Evolutionary conservation across 1,139 yeast species (phyloP).

Genomic region (Lizanozyma gosingica): DNA sequence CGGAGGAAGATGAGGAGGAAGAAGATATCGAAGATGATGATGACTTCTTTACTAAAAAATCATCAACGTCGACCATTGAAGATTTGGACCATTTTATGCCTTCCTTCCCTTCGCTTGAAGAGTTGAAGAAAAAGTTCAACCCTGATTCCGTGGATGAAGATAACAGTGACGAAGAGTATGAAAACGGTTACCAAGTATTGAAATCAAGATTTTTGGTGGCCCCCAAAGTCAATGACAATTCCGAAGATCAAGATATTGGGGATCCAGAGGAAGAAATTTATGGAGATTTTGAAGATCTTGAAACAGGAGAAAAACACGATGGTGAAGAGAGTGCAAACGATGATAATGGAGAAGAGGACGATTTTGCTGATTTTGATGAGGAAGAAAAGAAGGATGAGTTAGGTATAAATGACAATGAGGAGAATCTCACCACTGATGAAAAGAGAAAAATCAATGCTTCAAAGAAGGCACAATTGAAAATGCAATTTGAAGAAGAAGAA

Average conservation of each 20-base stretch:
- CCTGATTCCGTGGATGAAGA: slow-evolving; percentile 19
- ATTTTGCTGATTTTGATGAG: slow-evolving; percentile 50
- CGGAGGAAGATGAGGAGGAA: slow-evolving; percentile 34
- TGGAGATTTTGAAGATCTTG: slow-evolving; percentile 14
- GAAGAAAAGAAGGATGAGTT: slow-evolving; percentile 40
- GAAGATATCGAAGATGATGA: slow-evolving; percentile 54
- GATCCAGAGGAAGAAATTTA: slow-evolving; percentile 22
- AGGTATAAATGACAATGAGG: slow-evolving; percentile 15
- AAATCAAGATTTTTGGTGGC: slow-evolving; percentile 61
- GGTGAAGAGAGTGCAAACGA: slow-evolving; percentile 20
- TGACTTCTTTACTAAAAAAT: slow-evolving; percentile 55
- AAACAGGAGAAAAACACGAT: slow-evolving; percentile 18
- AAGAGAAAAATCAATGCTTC: slow-evolving; percentile 77
- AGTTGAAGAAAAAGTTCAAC: slow-evolving; percentile 46
- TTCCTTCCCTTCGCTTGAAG: slow-evolving; percentile 39
- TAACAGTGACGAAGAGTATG: slow-evolving; percentile 29
- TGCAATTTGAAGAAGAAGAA: slow-evolving; percentile 90
- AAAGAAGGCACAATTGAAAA: slow-evolving; percentile 77
- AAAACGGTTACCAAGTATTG: slow-evolving; percentile 38
- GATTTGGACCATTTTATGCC: slow-evolving; percentile 27
- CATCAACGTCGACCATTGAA: slow-evolving; percentile 15
- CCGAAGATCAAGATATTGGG: slow-evolving; percentile 21
- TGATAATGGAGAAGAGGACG: slow-evolving; percentile 29
- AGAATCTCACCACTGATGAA: slow-evolving; percentile 48
- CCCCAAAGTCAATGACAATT: slow-evolving; percentile 38